Conservation (phyloP, 1,284 basidiomycete species). For the Trichosporon sp. region DNA sequence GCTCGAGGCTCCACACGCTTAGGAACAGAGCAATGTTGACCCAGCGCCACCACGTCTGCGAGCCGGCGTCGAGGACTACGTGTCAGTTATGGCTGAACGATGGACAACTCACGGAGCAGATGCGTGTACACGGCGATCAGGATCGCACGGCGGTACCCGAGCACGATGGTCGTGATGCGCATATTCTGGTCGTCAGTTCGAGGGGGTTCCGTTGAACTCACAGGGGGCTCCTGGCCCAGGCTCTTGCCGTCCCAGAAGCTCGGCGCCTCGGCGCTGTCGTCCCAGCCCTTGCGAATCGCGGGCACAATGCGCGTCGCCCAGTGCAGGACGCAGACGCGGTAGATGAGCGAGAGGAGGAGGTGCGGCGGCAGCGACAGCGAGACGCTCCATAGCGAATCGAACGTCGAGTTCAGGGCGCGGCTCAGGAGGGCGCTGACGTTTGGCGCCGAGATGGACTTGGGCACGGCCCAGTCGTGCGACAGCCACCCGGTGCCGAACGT, state of each 20-base stretch:
- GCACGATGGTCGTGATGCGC: constrained; percentile 47
- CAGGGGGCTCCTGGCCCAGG: constrained; percentile 45
- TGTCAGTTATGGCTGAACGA: neutral
- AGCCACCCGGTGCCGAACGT: constrained; percentile 45
- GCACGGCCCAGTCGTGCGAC: constrained; percentile 20
- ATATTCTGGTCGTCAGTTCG: constrained; percentile 31
- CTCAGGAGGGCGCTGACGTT: constrained; percentile 27
- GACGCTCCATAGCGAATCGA: constrained; percentile 35
- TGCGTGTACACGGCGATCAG: constrained; percentile 51
- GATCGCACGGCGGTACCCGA: constrained; percentile 48
- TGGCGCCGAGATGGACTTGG: constrained; percentile 16
- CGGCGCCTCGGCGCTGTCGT: constrained; percentile 28
- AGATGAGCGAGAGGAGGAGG: constrained; percentile 69
- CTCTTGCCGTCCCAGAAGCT: constrained; percentile 47
- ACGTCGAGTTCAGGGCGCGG: constrained; percentile 25
- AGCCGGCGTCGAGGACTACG: constrained; percentile 48
- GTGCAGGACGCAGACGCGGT: constrained; percentile 77
- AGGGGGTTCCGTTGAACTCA: constrained; percentile 19
- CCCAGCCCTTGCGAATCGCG: constrained; percentile 59
- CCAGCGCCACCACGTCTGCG: constrained; percentile 51
- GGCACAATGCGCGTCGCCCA: constrained; percentile 74
- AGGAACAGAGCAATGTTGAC: constrained; percentile 49
- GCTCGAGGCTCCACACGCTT: constrained; percentile 48
- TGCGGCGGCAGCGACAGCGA: constrained; percentile 44
- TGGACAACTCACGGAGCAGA: constrained; percentile 38